These are phyloP conservation scores for Suhomyces coccinellae DNA, from an alignment of 1,139 yeast species.

Conservation along the genomic window DNA sequence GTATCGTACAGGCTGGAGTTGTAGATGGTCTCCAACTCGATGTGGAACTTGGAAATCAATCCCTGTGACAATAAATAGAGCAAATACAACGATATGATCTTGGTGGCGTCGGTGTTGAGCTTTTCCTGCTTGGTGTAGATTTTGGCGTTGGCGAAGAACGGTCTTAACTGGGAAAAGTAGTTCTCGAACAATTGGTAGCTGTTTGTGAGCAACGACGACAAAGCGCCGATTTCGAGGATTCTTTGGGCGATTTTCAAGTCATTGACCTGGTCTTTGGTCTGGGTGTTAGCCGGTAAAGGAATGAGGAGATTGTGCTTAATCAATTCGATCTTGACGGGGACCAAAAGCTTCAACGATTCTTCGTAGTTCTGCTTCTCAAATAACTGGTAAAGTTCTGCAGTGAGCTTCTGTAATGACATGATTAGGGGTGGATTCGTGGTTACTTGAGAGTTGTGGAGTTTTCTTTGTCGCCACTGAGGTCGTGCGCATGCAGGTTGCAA, in stretches of 20 bases:
- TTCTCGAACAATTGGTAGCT: conserved; percentile 69
- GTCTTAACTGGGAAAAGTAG: conserved; percentile 71
- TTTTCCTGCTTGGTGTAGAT: conserved; percentile 58
- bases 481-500: conserved; percentile 3
- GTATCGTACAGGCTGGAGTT: conserved; percentile 48
- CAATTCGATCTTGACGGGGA: conserved; percentile 74
- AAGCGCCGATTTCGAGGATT: conserved; percentile 84
- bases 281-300: conserved; percentile 52
- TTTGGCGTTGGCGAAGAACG: conserved; percentile 58
- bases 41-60: conserved; percentile 83
- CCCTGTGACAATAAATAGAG: conserved; percentile 78
- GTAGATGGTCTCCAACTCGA: conserved; percentile 76
- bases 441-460: not conserved
- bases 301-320: conserved; percentile 76
- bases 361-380: conserved; percentile 63
- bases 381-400: conserved; percentile 64
- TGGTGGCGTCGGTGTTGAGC: conserved; percentile 55
- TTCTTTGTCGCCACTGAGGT: conserved; percentile 10
- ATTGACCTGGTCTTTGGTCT: conserved; percentile 47
- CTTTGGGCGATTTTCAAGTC: conserved; percentile 80
- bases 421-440: not conserved
- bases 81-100: conserved; percentile 75
- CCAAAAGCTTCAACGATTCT: conserved; percentile 60
- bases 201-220: conserved; percentile 65
- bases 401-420: conserved; percentile 53